Base-by-base conservation (phyloP, 306 rosid species). In the Begonia loranthoides region DNA sequence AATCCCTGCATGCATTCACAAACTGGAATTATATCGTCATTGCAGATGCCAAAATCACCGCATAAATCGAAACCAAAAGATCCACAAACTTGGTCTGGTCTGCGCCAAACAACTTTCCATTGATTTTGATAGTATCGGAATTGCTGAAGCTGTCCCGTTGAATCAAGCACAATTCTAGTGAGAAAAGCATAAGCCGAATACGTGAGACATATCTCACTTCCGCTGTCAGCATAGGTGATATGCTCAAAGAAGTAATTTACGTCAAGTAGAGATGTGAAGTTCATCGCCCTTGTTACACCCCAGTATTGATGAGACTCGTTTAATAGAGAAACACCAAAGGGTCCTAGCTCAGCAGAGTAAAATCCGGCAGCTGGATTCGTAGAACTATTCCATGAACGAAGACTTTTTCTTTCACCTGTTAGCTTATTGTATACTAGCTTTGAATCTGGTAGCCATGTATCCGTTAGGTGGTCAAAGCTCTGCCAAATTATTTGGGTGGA, bases 401-500 rank as follows among this genome's bases (percentile, higher is more conserved):
- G 57, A 9, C 17, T 14, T 4, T 24, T 43, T 14, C n/a, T 49
- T 14, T 64, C 43, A 15, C 47, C 59, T 22, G 55, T 39, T 4
- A 65, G 6, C n/a, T 54, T 65, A 12, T 51, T 58, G 51, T 45
- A 70, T 33, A 69, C 69, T 40, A 61, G 22, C 55, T 58, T 61
- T 11, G 63, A 66, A 55, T 63, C 76, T 0, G 73, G 79, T 12
- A 65, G 57, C 76, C 60, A 65, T 15, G 73, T 69, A 57, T 69
- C 68, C 9, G 79, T 73, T 45, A 65, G 79, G 58, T 73, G 59
- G 33, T 69, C 70, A 15, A 74, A 69, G 47, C 76, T 75, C 70
- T 70, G 73, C 76, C 80, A 75, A 28, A 55, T 15, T 2, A 52
- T 41, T 17, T 9, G 12, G 19, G 65, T 15, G 5, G 56, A 50